These are phyloP conservation scores for Ganoderma resinaceum DNA, from an alignment of 1,284 basidiomycete species.

Conservation along the genomic window DNA sequence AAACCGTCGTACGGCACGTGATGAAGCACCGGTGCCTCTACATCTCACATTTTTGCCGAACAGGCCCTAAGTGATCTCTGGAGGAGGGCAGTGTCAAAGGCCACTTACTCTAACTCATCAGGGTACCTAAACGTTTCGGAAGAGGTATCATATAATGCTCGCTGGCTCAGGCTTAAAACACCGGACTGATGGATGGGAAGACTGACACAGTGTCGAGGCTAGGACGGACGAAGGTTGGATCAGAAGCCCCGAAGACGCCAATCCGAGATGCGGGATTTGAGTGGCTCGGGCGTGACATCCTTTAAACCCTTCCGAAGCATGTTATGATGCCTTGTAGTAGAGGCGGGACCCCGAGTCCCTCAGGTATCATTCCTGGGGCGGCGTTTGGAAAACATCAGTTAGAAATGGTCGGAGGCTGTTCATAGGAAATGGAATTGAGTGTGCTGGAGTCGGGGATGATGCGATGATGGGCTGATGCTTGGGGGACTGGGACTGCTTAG, in stretches of 20 bases:
- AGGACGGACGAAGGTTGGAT: not conserved
- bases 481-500: not conserved
- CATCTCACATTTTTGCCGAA: not conserved
- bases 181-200: not conserved
- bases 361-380: not conserved
- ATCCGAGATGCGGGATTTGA: not conserved
- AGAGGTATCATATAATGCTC: not conserved
- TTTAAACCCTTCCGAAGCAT: not conserved
- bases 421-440: not conserved
- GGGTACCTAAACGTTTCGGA: not conserved
- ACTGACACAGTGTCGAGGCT: not conserved
- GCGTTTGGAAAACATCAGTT: not conserved
- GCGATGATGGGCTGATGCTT: not conserved
- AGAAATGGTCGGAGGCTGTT: not conserved
- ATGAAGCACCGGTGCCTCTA: not conserved
- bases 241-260: not conserved
- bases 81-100: not conserved
- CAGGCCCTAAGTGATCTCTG: not conserved
- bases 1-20: not conserved
- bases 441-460: not conserved
- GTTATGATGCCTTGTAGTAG: not conserved
- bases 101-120: not conserved
- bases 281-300: not conserved
- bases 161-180: not conserved
- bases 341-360: slow-evolving; percentile 1